phyloP scores from a whole-genome alignment of 306 rosid genomes.

The Hippophae gyantsensis region DNA sequence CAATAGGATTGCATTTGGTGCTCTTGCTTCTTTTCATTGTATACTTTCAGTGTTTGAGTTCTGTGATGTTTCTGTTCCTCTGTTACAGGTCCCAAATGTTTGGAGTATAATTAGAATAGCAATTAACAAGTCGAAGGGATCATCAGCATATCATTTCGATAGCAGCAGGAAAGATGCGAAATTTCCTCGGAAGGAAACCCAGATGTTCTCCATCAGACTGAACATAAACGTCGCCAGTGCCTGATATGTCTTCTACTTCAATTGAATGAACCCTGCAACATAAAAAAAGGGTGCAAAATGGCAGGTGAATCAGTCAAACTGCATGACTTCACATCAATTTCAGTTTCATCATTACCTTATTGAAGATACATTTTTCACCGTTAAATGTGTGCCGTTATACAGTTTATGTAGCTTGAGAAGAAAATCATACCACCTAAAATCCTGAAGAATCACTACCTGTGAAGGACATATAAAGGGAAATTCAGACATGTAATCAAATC shows the following conservation, averaged over 20 bases:
- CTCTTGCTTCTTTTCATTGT: too few species aligned
- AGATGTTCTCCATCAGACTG: slow-evolving; percentile 93
- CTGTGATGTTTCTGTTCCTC: too few species aligned
- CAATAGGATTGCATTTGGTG: too few species aligned
- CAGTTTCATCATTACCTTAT: slow-evolving; percentile 37
- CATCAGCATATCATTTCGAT: slow-evolving; percentile 77
- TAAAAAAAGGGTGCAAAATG: slow-evolving; percentile 3
- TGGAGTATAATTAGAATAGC: too few species aligned
- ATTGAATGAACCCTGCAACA: slow-evolving; percentile 47
- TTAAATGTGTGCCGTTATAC: slow-evolving; percentile 75
- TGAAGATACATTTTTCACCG: slow-evolving; percentile 62
- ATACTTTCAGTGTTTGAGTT: too few species aligned
- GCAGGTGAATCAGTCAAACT: not conserved
- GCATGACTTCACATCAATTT: not conserved
- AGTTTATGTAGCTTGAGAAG: slow-evolving; percentile 61
- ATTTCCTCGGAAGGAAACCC: slow-evolving; percentile 80
- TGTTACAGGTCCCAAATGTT: too few species aligned
- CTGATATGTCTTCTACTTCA: slow-evolving; percentile 68
- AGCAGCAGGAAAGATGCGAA: slow-evolving; percentile 59
- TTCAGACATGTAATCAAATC: not conserved
- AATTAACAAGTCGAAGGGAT: too few species aligned
- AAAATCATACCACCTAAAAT: slow-evolving; percentile 89
- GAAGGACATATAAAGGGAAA: slow-evolving; percentile 2
- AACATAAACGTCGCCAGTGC: slow-evolving; percentile 47
- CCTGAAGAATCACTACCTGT: slow-evolving; percentile 85